A percentile compares a stretch with the other conserved stretches of the same genome.
phyloP scores from a whole-genome alignment of 2,329 filamentous ascomycete species.

The Didymellaceae sp. region DNA sequence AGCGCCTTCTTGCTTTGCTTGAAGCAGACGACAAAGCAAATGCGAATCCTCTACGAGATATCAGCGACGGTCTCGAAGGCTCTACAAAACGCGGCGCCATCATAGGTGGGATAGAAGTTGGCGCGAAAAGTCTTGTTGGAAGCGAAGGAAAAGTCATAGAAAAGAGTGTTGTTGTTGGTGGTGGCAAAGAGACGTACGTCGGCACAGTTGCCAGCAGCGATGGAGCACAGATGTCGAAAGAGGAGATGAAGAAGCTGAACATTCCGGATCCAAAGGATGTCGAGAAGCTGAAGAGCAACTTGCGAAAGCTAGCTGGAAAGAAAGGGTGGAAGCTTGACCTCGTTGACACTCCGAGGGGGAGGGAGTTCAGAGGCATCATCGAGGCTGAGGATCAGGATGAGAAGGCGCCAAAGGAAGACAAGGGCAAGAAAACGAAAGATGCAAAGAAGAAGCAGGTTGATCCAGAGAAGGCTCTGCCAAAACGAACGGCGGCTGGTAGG shows the following conservation, averaged over 20 bases:
- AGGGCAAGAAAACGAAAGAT: slow-evolving; percentile 14
- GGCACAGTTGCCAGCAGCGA: slow-evolving; percentile 63
- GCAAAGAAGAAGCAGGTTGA: slow-evolving; percentile 27
- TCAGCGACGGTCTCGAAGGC: slow-evolving; percentile 37
- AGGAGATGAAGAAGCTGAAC: slow-evolving; percentile 72
- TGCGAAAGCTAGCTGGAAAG: slow-evolving; percentile 72
- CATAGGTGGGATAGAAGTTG: slow-evolving; percentile 66
- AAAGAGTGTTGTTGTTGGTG: slow-evolving; percentile 57
- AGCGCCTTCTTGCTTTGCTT: slow-evolving; percentile 30
- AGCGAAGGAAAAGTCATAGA: slow-evolving; percentile 63
- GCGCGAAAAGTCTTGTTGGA: slow-evolving; percentile 62
- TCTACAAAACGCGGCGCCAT: slow-evolving; percentile 50
- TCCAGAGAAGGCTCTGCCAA: slow-evolving; percentile 40
- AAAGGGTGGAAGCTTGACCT: slow-evolving; percentile 82
- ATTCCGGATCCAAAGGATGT: slow-evolving; percentile 68
- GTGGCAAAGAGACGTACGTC: slow-evolving; percentile 61
- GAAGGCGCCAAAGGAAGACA: slow-evolving; percentile 32
- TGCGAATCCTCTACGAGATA: slow-evolving; percentile 44
- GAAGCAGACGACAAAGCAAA: slow-evolving; percentile 22
- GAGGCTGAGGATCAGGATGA: slow-evolving; percentile 64
- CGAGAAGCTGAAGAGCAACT: slow-evolving; percentile 70
- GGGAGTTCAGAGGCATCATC: slow-evolving; percentile 74
- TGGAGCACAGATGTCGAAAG: slow-evolving; percentile 67
- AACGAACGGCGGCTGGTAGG: slow-evolving; percentile 53
- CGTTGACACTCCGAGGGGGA: slow-evolving; percentile 69